phyloP scores from a whole-genome alignment of 768 basidiomycete species.

The Pleurotus giganteus region DNA sequence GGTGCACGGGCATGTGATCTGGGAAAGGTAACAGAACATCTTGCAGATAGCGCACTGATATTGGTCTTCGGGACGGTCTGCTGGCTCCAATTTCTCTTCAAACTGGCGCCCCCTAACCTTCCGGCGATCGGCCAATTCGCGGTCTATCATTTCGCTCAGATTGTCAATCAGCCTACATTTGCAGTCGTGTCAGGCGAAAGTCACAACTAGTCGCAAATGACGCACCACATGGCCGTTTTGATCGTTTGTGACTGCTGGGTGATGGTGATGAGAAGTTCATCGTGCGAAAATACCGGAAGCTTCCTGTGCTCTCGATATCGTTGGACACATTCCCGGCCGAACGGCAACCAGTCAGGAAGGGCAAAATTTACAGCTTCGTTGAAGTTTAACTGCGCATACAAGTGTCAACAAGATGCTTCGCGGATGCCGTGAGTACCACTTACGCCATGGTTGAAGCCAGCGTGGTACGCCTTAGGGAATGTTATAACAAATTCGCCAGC shows the following conservation, averaged over 20 bases:
- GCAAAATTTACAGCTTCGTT: constrained; percentile 99
- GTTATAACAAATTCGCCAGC: constrained; percentile 98
- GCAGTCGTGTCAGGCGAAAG: constrained; percentile 7
- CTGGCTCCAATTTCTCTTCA: constrained; percentile 67
- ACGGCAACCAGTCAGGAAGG: constrained; percentile 89
- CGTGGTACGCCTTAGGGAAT: constrained; percentile 96
- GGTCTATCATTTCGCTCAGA: constrained; percentile 84
- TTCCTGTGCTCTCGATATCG: constrained; percentile 91
- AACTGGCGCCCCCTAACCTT: constrained; percentile 59
- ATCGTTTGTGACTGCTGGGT: constrained; percentile 93
- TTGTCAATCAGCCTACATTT: constrained; percentile 73
- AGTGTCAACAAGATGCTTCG: constrained; percentile 15
- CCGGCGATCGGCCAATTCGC: constrained; percentile 71
- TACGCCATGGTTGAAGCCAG: constrained; percentile 98
- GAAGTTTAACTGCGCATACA: constrained; percentile 78
- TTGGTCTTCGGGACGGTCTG: constrained; percentile 88
- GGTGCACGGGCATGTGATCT: constrained; percentile 81
- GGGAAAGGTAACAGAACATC: constrained; percentile 92
- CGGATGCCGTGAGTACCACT: constrained; percentile 28
- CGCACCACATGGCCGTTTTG: constrained; percentile 90
- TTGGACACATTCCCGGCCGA: constrained; percentile 84
- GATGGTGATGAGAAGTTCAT: constrained; percentile 96
- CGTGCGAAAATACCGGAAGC: constrained; percentile 96
- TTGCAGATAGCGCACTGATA: constrained; percentile 96
- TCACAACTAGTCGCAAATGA: constrained; percentile 6